Conservation (phyloP, 257 asterid genomes). For the Ligustrum vulgare region DNA sequence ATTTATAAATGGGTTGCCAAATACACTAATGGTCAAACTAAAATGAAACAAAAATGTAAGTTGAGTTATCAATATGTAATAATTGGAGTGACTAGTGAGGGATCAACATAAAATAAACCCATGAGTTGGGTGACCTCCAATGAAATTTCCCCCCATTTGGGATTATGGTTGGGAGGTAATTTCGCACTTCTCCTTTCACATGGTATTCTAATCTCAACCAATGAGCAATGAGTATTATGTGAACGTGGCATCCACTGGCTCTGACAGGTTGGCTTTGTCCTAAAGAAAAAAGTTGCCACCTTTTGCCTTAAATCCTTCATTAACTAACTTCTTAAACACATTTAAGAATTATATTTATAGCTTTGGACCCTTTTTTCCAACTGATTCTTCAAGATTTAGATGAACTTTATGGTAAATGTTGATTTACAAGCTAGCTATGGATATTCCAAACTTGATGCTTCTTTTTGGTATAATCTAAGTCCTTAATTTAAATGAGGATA, state of each 20-base stretch:
- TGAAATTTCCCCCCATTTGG: neutral
- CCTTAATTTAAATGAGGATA: too few species aligned
- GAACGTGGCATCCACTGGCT: slow-evolving; percentile 5
- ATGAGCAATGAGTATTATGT: slow-evolving; percentile 1
- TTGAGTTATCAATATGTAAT: neutral
- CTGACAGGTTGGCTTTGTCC: neutral
- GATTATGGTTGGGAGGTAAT: slow-evolving; percentile 27
- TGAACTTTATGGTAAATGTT: neutral
- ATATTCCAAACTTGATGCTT: slow-evolving; percentile 3
- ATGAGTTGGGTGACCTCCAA: neutral
- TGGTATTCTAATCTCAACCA: slow-evolving; percentile 12
- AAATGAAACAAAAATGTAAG: neutral
- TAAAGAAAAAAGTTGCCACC: neutral
- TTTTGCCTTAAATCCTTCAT: neutral
- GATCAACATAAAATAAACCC: neutral
- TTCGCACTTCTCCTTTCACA: slow-evolving; percentile 26
- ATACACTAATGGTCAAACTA: neutral
- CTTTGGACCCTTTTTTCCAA: neutral
- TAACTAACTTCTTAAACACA: neutral
- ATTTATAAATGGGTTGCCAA: too few species aligned
- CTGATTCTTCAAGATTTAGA: neutral
- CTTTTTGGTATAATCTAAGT: neutral
- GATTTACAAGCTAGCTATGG: neutral
- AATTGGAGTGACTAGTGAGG: neutral
- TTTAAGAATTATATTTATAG: neutral